phyloP scores from a whole-genome alignment of 192 early-diverging fungal species.

The Spizellomyces sp. region DNA sequence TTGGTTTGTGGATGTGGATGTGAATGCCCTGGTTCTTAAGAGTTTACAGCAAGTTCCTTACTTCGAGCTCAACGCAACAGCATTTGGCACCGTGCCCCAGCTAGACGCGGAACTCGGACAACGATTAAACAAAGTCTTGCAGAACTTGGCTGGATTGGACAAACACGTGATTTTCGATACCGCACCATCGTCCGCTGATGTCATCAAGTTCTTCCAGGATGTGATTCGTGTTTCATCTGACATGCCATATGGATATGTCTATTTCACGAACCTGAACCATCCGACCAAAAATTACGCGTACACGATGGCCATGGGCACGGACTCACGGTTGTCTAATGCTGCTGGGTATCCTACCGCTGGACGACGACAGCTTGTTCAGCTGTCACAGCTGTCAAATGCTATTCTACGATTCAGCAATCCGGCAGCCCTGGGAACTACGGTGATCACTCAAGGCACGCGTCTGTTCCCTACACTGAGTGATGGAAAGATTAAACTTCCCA shows the following conservation, averaged over 20 bases:
- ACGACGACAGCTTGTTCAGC: conserved; percentile 49
- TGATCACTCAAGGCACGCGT: conserved; percentile 69
- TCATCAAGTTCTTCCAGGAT: conserved; percentile 20
- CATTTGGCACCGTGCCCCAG: not conserved
- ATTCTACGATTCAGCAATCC: conserved; percentile 39
- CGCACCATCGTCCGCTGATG: not conserved
- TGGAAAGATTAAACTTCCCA: conserved; percentile 50
- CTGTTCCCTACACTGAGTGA: conserved; percentile 56
- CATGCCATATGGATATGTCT: conserved; percentile 49
- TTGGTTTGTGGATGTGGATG: conserved; percentile 33
- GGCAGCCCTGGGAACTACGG: conserved; percentile 26
- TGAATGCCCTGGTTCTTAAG: conserved; percentile 13
- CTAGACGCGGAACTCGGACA: conserved; percentile 36
- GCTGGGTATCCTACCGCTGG: conserved; percentile 58
- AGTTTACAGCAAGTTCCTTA: conserved; percentile 41
- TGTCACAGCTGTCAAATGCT: conserved; percentile 45
- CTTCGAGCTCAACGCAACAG: conserved; percentile 23
- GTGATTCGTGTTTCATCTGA: conserved; percentile 36
- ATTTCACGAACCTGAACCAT: conserved; percentile 31
- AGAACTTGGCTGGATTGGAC: conserved; percentile 39
- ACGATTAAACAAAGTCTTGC: conserved; percentile 26
- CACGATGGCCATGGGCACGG: conserved; percentile 40
- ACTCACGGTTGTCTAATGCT: conserved; percentile 46
- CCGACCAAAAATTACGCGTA: conserved; percentile 19
- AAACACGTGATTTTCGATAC: conserved; percentile 25